These are phyloP conservation scores for Radiomyces spectabilis DNA, from an alignment of 192 early-diverging fungal species.

Conservation along the genomic window DNA sequence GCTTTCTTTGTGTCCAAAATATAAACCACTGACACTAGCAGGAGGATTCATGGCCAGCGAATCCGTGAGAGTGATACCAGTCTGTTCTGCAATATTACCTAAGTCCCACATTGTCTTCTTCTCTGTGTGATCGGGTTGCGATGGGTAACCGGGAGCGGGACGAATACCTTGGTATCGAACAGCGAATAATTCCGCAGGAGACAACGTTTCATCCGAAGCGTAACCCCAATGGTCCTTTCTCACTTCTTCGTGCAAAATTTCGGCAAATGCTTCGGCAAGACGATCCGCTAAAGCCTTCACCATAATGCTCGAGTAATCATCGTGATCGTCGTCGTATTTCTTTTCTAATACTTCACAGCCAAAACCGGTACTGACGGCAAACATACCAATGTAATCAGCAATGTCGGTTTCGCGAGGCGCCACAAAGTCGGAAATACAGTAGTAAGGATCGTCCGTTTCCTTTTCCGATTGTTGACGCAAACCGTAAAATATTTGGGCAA, in stretches of 20 bases:
- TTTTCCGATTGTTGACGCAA: slow-evolving; percentile 83
- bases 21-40: slow-evolving; percentile 75
- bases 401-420: slow-evolving; percentile 70
- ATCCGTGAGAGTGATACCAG: slow-evolving; percentile 88
- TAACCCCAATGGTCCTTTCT: slow-evolving; percentile 90
- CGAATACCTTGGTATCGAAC: slow-evolving; percentile 95
- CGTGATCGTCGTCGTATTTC: slow-evolving; percentile 72
- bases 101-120: slow-evolving; percentile 92
- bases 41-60: slow-evolving; percentile 90
- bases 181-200: slow-evolving; percentile 74
- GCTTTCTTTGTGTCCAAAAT: slow-evolving; percentile 62
- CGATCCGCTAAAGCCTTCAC: slow-evolving; percentile 92
- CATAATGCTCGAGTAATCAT: slow-evolving; percentile 93
- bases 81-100: slow-evolving; percentile 67
- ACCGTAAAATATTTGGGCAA: slow-evolving; percentile 76
- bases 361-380: slow-evolving; percentile 87
- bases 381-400: slow-evolving; percentile 83
- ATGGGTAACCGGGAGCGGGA: slow-evolving; percentile 92
- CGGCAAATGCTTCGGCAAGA: slow-evolving; percentile 87
- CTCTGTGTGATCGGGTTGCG: slow-evolving; percentile 93
- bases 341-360: slow-evolving; percentile 82
- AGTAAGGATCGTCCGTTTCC: slow-evolving; percentile 79
- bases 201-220: slow-evolving; percentile 66
- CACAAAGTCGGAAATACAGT: slow-evolving; percentile 88
- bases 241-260: slow-evolving; percentile 83